Evolutionary conservation across 108 stramenopile species (phyloP).

Genomic region (Aurantiochytrium sp.): DNA sequence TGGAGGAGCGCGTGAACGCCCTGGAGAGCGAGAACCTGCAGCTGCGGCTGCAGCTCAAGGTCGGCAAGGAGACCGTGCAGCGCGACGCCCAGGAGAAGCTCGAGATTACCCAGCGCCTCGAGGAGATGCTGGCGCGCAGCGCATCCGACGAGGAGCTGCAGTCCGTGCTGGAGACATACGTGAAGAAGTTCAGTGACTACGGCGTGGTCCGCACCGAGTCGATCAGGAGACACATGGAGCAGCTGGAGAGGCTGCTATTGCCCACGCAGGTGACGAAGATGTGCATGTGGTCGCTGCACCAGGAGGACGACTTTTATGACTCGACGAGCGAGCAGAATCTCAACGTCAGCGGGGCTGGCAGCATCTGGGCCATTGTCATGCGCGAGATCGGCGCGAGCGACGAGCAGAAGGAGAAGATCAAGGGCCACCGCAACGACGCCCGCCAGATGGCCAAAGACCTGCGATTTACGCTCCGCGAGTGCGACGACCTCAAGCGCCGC

Average conservation of each 20-base stretch:
- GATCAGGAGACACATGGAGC: constrained; percentile 4
- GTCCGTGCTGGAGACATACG: constrained; percentile 3
- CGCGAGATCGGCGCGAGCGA: constrained; percentile 12
- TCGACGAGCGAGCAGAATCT: neutral
- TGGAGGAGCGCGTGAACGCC: constrained; percentile 71
- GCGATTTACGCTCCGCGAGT: neutral
- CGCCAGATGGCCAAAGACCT: constrained; percentile 7
- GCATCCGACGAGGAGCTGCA: constrained; percentile 25
- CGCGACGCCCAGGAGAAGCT: constrained; percentile 18
- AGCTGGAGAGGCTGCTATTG: constrained; percentile 47
- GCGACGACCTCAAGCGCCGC: constrained; percentile 26
- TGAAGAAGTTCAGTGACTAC: constrained; percentile 31
- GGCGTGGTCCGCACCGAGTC: constrained; percentile 19
- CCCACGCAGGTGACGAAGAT: constrained; percentile 50
- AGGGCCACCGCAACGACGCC: constrained; percentile 2
- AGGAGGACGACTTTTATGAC: constrained; percentile 32
- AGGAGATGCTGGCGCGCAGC: neutral
- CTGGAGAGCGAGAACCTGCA: constrained; percentile 82
- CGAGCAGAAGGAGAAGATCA: constrained; percentile 27
- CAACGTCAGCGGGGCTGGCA: neutral
- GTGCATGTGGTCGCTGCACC: constrained; percentile 51
- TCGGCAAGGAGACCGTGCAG: constrained; percentile 40
- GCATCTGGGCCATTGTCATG: constrained; percentile 24
- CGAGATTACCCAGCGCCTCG: constrained; percentile 4
- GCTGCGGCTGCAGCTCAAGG: constrained; percentile 73